These are phyloP conservation scores for Leishmania tropica DNA, from an alignment of 208 protist genomes.

Conservation along the genomic window DNA sequence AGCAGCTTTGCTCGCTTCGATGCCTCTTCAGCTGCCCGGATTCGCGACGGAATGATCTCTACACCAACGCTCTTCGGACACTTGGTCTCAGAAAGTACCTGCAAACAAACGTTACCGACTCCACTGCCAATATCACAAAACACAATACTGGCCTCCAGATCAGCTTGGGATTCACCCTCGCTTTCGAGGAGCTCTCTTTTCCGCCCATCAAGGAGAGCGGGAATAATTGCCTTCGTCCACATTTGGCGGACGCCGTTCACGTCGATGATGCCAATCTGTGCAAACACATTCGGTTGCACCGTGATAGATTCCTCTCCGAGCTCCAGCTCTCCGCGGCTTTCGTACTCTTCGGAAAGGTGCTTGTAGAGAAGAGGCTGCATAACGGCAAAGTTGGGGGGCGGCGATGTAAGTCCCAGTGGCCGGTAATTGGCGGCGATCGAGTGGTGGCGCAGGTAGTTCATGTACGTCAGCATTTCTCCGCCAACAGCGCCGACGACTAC, in stretches of 20 bases:
- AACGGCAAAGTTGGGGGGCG: conserved; percentile 46
- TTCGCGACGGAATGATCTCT: conserved; percentile 76
- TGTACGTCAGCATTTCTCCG: conserved; percentile 42
- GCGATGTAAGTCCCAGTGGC: conserved; percentile 35
- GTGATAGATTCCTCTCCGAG: conserved; percentile 70
- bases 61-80: conserved; percentile 76
- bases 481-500: conserved; percentile 31
- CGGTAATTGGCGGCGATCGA: conserved; percentile 52
- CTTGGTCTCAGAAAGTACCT: conserved; percentile 76
- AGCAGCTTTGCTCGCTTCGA: conserved; percentile 47
- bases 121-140: conserved; percentile 91
- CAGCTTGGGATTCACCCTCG: conserved; percentile 21
- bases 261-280: conserved; percentile 79
- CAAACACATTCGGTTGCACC: conserved; percentile 77
- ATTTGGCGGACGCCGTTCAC: conserved; percentile 72
- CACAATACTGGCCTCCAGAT: conserved; percentile 56
- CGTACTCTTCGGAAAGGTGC: conserved; percentile 60
- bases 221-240: conserved; percentile 71
- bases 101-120: conserved; percentile 82
- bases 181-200: conserved; percentile 27
- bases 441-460: conserved; percentile 58
- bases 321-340: conserved; percentile 61
- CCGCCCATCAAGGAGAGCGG: conserved; percentile 26
- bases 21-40: conserved; percentile 50
- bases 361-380: conserved; percentile 58